These are phyloP conservation scores for Margaritispora aquatica DNA, from an alignment of 495 filamentous ascomycete species.

Conservation along the genomic window DNA sequence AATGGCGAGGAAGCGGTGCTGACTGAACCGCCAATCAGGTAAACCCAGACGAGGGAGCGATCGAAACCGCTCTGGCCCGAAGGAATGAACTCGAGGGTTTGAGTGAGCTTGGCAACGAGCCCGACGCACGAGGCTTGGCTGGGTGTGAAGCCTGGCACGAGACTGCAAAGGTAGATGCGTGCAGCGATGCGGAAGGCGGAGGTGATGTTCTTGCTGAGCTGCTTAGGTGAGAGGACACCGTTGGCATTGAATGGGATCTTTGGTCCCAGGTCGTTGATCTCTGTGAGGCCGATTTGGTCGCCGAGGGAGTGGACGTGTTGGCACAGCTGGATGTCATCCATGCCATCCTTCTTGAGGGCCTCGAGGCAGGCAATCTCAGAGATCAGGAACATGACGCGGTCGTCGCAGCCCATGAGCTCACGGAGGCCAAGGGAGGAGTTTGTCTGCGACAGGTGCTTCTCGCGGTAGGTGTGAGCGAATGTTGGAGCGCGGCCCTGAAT, in stretches of 20 bases:
- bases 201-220: conserved; percentile 80
- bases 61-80: conserved; percentile 78
- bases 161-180: conserved; percentile 87
- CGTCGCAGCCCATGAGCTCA: conserved; percentile 97
- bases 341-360: conserved; percentile 72
- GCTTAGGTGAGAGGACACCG: conserved; percentile 72
- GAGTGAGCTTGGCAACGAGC: conserved; percentile 67
- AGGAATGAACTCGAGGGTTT: conserved; percentile 71
- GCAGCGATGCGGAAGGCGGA: conserved; percentile 86
- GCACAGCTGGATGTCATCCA: conserved; percentile 79
- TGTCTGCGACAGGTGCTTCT: conserved; percentile 71
- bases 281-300: conserved; percentile 74
- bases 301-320: conserved; percentile 76
- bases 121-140: conserved; percentile 60
- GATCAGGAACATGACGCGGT: conserved; percentile 96
- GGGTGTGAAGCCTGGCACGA: conserved; percentile 82
- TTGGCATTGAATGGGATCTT: conserved; percentile 53
- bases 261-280: conserved; percentile 40
- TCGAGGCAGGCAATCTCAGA: conserved; percentile 96
- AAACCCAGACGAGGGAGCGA: conserved; percentile 86
- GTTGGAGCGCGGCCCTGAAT: conserved; percentile 80
- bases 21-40: conserved; percentile 76
- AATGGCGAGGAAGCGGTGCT: conserved; percentile 65
- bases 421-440: conserved; percentile 66
- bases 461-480: conserved; percentile 87